Percentiles rank a stretch among this genome's conserved stretches.
These are phyloP conservation scores for Gossypium longicalyx DNA, from an alignment of 345 rosid genomes.

Conservation along the genomic window DNA sequence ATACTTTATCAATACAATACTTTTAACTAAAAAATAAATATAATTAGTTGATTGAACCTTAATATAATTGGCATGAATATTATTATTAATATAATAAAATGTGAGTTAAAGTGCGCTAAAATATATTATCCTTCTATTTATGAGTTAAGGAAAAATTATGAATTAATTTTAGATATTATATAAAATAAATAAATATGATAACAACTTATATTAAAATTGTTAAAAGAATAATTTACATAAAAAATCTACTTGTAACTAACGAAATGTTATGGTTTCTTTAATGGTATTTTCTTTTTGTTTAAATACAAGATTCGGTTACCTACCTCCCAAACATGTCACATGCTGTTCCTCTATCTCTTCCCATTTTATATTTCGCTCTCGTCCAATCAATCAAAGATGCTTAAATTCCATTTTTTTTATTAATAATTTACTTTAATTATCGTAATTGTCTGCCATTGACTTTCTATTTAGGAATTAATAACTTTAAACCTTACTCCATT, in stretches of 20 bases:
- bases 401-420: constrained; percentile 12
- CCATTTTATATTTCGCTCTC: not conserved
- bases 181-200: no score
- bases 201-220: no score
- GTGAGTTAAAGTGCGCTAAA: fast-evolving
- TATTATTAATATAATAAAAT: no score
- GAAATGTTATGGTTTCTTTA: not conserved
- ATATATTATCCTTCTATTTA: fast-evolving
- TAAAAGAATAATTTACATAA: no score
- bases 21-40: not conserved
- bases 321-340: constrained; percentile 53
- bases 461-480: not conserved
- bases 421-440: not conserved
- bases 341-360: constrained; percentile 15
- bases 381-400: constrained; percentile 20
- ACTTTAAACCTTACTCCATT: not conserved
- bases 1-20: not conserved
- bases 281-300: not conserved
- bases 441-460: constrained; percentile 6
- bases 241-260: not conserved
- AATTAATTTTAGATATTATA: no score
- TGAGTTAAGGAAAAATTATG: fast-evolving
- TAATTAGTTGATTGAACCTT: no score
- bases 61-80: fast-evolving
- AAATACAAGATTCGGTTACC: constrained; percentile 37